Conservation (phyloP, 805 yeast genomes). For the Wickerhamomyces tratensis region DNA sequence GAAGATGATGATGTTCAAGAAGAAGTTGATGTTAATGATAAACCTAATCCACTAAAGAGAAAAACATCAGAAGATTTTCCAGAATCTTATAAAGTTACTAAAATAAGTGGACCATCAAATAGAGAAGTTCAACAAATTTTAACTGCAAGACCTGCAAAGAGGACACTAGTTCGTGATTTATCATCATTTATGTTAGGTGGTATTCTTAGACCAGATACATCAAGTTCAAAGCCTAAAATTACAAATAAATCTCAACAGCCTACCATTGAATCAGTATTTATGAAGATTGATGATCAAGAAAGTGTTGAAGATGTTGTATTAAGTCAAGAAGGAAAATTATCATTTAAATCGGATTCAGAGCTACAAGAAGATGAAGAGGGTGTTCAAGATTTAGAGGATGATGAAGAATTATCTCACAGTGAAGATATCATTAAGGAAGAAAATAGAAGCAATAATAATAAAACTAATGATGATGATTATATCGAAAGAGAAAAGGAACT, state of each 20-base stretch:
- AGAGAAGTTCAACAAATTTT: background rate
- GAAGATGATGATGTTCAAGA: conserved; percentile 2
- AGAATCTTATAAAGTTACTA: too few relatives aligned
- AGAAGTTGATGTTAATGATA: too few relatives aligned
- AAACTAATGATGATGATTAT: too few relatives aligned
- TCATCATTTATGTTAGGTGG: background rate
- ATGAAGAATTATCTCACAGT: background rate
- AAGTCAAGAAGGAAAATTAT: conserved; percentile 11
- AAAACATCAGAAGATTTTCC: too few relatives aligned
- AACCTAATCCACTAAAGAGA: too few relatives aligned
- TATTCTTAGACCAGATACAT: too few relatives aligned
- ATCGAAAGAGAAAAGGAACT: too few relatives aligned
- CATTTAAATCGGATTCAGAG: conserved; percentile 6
- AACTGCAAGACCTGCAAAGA: background rate
- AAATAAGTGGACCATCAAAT: too few relatives aligned
- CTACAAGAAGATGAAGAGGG: conserved; percentile 8
- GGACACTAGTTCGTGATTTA: background rate
- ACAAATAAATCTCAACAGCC: background rate
- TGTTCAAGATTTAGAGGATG: conserved; percentile 7
- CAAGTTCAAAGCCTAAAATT: too few relatives aligned
- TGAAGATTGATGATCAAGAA: conserved; percentile 15
- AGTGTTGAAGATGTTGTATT: conserved; percentile 11
- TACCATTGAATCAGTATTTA: conserved; percentile 6
- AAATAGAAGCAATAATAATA: too few relatives aligned
- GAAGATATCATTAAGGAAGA: too few relatives aligned